Conservation (phyloP, 2,329 filamentous ascomycete species). For the Cyclaneusma minus region DNA sequence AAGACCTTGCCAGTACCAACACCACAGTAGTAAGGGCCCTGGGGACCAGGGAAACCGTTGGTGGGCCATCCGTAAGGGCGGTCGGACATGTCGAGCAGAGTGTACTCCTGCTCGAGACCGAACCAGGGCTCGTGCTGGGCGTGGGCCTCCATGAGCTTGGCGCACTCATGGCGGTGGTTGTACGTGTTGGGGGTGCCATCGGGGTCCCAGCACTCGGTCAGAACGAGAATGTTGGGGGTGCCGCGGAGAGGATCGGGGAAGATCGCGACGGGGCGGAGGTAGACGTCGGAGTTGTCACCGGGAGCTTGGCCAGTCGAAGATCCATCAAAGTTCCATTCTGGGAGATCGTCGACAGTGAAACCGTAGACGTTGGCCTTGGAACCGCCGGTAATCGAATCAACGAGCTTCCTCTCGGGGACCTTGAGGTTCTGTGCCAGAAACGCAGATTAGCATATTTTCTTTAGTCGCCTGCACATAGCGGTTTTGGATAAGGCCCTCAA, state of each 20-base stretch:
- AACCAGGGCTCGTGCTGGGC: slow-evolving; percentile 84
- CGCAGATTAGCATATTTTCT: neutral
- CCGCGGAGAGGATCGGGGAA: slow-evolving; percentile 87
- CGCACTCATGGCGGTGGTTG: slow-evolving; percentile 91
- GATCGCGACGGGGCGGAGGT: slow-evolving; percentile 79
- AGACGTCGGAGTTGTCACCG: slow-evolving; percentile 93
- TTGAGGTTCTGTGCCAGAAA: slow-evolving; percentile 40
- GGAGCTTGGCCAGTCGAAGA: slow-evolving; percentile 87
- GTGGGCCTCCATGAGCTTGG: slow-evolving; percentile 79
- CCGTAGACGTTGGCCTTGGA: slow-evolving; percentile 7
- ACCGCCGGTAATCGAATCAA: no score
- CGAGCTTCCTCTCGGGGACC: slow-evolving; percentile 34
- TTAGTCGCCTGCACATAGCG: neutral
- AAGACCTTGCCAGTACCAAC: slow-evolving; percentile 94
- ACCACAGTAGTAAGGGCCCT: slow-evolving; percentile 96
- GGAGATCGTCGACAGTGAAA: slow-evolving; percentile 42
- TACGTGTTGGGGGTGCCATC: slow-evolving; percentile 95
- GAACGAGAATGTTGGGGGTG: slow-evolving; percentile 82
- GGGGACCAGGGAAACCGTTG: slow-evolving; percentile 63
- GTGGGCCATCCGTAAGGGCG: slow-evolving; percentile 87
- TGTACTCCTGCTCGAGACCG: slow-evolving; percentile 97
- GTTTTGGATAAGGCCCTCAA: neutral
- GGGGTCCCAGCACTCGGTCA: slow-evolving; percentile 86
- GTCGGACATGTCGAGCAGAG: slow-evolving; percentile 69
- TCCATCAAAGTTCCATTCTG: slow-evolving; percentile 75